A percentile compares a stretch with the other conserved stretches of the same genome.
Evolutionary conservation across 495 filamentous ascomycete species (phyloP).

Genomic region (Trichodelitschia bisporula): DNA sequence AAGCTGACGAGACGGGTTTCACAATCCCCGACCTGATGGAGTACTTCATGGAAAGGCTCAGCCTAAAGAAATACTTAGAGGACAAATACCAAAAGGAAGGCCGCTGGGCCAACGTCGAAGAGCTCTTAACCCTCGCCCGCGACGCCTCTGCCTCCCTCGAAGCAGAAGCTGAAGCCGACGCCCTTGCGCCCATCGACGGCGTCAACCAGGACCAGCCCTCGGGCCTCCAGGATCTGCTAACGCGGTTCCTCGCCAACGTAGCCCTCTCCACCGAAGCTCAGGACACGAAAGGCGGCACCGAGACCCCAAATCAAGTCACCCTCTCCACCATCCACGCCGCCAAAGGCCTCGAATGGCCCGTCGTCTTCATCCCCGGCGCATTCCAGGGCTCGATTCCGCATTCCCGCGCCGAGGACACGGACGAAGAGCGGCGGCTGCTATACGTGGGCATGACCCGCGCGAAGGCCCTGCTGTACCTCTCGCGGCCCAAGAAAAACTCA

Average conservation of each 20-base stretch:
- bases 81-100: constrained; percentile 44
- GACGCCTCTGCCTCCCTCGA: constrained; percentile 32
- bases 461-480: constrained; percentile 75
- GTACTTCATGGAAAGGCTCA: constrained; percentile 44
- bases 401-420: constrained; percentile 65
- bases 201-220: constrained; percentile 32
- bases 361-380: constrained; percentile 80
- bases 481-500: constrained; percentile 44
- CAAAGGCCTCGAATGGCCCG: constrained; percentile 93
- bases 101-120: constrained; percentile 80
- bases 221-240: constrained; percentile 37
- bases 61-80: constrained; percentile 48
- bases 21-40: constrained; percentile 48
- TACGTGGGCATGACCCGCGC: constrained; percentile 98
- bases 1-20: constrained; percentile 16
- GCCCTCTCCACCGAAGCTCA: constrained; percentile 53
- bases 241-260: constrained; percentile 73
- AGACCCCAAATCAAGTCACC: constrained; percentile 53
- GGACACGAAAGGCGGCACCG: constrained; percentile 24
- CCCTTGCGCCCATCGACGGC: constrained; percentile 54
- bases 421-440: constrained; percentile 74
- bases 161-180: constrained; percentile 29
- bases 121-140: constrained; percentile 53
- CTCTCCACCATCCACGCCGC: constrained; percentile 94
- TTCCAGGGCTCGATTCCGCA: constrained; percentile 91